A percentile compares a stretch with the other conserved stretches of the same genome.
Conservation (phyloP, 1,139 yeast species). For the Magnusiomyces paraingens region DNA sequence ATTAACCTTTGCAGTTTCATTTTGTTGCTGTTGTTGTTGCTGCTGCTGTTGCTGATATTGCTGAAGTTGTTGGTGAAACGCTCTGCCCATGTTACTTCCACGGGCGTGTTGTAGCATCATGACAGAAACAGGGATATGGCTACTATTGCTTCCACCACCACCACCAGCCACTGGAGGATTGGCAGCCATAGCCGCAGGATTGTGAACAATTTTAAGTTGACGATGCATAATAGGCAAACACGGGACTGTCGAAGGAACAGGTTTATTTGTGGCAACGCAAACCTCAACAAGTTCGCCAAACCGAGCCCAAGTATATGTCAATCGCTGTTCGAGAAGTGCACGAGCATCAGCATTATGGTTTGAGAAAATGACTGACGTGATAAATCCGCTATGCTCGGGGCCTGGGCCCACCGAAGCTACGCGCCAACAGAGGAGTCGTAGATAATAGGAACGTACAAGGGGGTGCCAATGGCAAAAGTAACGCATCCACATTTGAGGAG, state of each 20-base stretch:
- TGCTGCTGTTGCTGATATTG: slow-evolving; percentile 8
- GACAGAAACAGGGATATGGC: no score
- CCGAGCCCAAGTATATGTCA: slow-evolving; percentile 23
- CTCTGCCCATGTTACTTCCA: no score
- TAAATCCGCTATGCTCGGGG: slow-evolving; percentile 20
- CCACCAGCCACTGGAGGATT: neutral
- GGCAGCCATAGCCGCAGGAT: slow-evolving; percentile 25
- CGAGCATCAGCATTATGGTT: slow-evolving; percentile 30
- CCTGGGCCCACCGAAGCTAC: slow-evolving; percentile 39
- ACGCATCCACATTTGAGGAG: slow-evolving; percentile 44
- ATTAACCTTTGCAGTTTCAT: neutral
- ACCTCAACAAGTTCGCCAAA: slow-evolving; percentile 21
- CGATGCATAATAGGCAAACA: slow-evolving; percentile 47
- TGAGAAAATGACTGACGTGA: slow-evolving; percentile 27
- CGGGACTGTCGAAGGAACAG: slow-evolving; percentile 34
- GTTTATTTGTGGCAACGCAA: slow-evolving; percentile 15
- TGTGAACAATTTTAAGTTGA: slow-evolving; percentile 40
- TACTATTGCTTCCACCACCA: no score
- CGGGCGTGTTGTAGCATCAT: no score
- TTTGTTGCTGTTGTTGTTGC: neutral
- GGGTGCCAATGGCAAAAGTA: slow-evolving; percentile 79
- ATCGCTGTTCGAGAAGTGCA: slow-evolving; percentile 22
- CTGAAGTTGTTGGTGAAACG: neutral
- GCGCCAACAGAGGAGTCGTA: slow-evolving; percentile 64
- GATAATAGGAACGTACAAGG: slow-evolving; percentile 60